Evolutionary conservation across 352 stramenopile species (phyloP).

Genomic region (Pythium vanterpoolii): DNA sequence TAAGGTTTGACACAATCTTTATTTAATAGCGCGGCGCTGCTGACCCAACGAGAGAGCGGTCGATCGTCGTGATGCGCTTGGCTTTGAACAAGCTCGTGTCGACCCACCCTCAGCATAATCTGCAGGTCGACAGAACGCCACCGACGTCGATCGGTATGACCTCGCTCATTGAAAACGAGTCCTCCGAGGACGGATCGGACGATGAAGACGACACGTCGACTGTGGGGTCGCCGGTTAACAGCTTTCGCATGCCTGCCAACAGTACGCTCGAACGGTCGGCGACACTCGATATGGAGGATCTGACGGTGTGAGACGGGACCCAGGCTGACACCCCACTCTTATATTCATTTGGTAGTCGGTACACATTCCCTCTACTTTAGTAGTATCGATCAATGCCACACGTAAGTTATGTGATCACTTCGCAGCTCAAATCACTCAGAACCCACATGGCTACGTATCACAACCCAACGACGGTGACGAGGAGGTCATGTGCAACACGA

Average conservation of each 20-base stretch:
- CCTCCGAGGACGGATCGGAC: constrained; percentile 23
- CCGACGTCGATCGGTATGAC: constrained; percentile 22
- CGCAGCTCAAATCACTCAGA: not conserved
- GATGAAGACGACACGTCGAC: constrained; percentile 26
- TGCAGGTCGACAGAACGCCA: constrained; percentile 41
- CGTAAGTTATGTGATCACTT: constrained; percentile 23
- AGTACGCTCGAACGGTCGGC: constrained; percentile 35
- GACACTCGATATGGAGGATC: constrained; percentile 46
- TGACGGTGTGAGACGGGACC: constrained; percentile 31
- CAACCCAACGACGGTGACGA: constrained; percentile 7
- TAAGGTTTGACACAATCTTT: not conserved
- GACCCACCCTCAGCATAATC: constrained; percentile 72
- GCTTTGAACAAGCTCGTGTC: constrained; percentile 76
- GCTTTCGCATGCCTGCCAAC: constrained; percentile 24
- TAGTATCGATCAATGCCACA: not conserved
- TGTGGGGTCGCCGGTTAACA: constrained; percentile 14
- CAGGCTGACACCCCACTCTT: not conserved
- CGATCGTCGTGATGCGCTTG: constrained; percentile 64
- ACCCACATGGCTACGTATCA: constrained; percentile 13
- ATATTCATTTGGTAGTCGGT: not conserved
- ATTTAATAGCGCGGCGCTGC: constrained; percentile 43
- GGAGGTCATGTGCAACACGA: not conserved
- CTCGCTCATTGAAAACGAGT: constrained; percentile 26
- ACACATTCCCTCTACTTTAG: not conserved
- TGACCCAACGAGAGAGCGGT: constrained; percentile 53